phyloP scores from a whole-genome alignment of 179 eudicot species.

The Camellia oleifera region DNA sequence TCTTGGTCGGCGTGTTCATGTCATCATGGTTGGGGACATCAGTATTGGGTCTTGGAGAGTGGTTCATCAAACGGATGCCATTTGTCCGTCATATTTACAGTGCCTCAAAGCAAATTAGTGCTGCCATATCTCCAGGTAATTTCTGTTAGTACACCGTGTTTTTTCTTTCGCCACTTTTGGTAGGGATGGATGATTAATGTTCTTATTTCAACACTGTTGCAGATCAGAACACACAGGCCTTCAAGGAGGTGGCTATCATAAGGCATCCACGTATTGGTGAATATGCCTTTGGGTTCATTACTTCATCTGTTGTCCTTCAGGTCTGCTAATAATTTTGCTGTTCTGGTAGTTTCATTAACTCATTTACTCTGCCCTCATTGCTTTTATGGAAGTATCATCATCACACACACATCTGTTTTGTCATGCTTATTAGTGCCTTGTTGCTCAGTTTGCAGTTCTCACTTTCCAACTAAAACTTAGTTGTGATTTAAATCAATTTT shows the following conservation, averaged over 20 bases:
- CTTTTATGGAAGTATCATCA: background rate
- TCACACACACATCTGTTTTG: too few relatives aligned
- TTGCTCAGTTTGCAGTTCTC: too few relatives aligned
- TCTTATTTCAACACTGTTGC: slow-evolving; percentile 15
- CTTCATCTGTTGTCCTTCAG: slow-evolving; percentile 68
- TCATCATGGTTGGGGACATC: slow-evolving; percentile 73
- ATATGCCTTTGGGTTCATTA: slow-evolving; percentile 74
- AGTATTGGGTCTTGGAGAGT: slow-evolving; percentile 55
- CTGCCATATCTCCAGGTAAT: slow-evolving; percentile 69
- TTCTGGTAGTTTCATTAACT: background rate
- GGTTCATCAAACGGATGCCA: slow-evolving; percentile 73
- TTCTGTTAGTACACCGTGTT: background rate
- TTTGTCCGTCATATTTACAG: slow-evolving; percentile 61
- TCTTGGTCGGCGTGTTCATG: slow-evolving; percentile 66
- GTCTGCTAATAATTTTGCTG: slow-evolving; percentile 24
- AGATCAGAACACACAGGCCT: slow-evolving; percentile 74
- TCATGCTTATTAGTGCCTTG: too few relatives aligned
- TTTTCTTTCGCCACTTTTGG: background rate
- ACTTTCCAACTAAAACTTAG: too few relatives aligned
- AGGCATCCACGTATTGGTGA: slow-evolving; percentile 74
- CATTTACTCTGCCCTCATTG: background rate
- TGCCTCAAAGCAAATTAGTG: slow-evolving; percentile 70
- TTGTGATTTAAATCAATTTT: too few relatives aligned
- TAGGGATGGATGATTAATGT: slow-evolving; percentile 1
- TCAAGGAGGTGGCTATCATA: slow-evolving; percentile 73